Evolutionary conservation across 2,329 filamentous ascomycete genomes (phyloP).

Genomic region (Colletotrichum endophyticum): DNA sequence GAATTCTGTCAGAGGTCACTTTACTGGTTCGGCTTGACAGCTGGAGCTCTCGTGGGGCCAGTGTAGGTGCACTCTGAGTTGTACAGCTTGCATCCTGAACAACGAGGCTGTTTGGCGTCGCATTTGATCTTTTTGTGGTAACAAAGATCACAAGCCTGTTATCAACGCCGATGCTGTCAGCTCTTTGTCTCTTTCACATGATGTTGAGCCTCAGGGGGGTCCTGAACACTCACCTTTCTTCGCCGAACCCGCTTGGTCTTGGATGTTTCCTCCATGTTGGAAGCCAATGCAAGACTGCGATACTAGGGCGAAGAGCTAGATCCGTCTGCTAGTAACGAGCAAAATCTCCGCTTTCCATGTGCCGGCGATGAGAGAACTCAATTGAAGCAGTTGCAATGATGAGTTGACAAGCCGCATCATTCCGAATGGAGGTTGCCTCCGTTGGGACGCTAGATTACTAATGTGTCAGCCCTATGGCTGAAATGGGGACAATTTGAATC

Average conservation of each 20-base stretch:
- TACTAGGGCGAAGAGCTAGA: neutral
- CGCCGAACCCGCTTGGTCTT: neutral
- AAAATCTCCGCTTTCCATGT: neutral
- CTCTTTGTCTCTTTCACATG: too few relatives aligned
- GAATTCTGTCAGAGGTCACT: accelerated
- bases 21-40: neutral
- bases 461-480: neutral
- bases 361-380: neutral
- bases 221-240: neutral
- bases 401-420: neutral
- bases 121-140: slow-evolving; percentile 20
- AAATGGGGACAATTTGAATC: accelerated
- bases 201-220: neutral
- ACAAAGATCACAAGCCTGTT: slow-evolving; percentile 12
- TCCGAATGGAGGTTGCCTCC: neutral
- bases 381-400: neutral
- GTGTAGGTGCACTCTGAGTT: slow-evolving; percentile 16
- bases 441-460: neutral
- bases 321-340: accelerated
- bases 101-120: neutral
- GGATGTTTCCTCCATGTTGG: neutral
- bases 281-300: neutral
- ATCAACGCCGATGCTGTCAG: neutral
- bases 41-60: neutral
- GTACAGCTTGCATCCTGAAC: slow-evolving; percentile 16